Percentiles rank a stretch among this genome's conserved stretches.
These are phyloP conservation scores for Auricularia sp. DNA, from an alignment of 768 basidiomycete species.

Conservation along the genomic window DNA sequence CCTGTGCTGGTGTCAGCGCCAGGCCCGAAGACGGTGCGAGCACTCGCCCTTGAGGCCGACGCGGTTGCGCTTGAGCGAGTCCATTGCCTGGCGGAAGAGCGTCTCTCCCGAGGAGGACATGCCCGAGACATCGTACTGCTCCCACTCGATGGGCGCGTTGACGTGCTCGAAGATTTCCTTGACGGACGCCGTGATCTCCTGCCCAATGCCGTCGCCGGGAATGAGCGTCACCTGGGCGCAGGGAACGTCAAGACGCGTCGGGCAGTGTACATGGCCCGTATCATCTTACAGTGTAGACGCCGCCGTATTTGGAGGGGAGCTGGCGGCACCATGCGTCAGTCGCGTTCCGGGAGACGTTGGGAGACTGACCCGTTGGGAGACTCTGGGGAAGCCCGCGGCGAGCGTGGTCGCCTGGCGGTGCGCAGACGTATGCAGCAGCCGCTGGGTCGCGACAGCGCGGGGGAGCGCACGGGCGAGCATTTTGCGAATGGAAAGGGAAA, in stretches of 20 bases:
- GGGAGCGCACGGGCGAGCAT: constrained; percentile 64
- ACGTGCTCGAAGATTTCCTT: constrained; percentile 97
- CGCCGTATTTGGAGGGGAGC: constrained; percentile 85
- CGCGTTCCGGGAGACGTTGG: constrained; percentile 5
- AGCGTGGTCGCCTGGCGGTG: constrained; percentile 49
- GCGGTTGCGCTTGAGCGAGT: constrained; percentile 91
- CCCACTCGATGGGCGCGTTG: constrained; percentile 98
- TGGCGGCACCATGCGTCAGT: constrained; percentile 19
- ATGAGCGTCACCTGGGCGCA: constrained; percentile 78
- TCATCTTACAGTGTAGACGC: constrained; percentile 70
- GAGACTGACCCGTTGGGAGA: constrained; percentile 53
- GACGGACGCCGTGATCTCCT: constrained; percentile 94
- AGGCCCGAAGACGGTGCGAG: constrained; percentile 1
- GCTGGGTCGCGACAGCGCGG: constrained; percentile 44
- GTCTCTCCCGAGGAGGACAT: constrained; percentile 90
- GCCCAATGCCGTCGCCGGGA: constrained; percentile 95
- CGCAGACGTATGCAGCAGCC: constrained; percentile 3
- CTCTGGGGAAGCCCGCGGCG: constrained; percentile 68
- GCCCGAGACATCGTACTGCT: constrained; percentile 95
- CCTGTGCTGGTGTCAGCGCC: constrained; percentile 35
- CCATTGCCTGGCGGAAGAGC: constrained; percentile 96
- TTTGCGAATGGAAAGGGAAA: constrained; percentile 23
- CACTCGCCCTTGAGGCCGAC: constrained; percentile 90
- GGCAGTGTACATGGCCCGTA: constrained; percentile 5
- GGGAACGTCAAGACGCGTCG: constrained; percentile 16